A percentile compares a stretch with the other conserved stretches of the same genome.
Conservation (phyloP, 192 early-diverging fungal genomes). For the Pilobolus umbonatus region DNA sequence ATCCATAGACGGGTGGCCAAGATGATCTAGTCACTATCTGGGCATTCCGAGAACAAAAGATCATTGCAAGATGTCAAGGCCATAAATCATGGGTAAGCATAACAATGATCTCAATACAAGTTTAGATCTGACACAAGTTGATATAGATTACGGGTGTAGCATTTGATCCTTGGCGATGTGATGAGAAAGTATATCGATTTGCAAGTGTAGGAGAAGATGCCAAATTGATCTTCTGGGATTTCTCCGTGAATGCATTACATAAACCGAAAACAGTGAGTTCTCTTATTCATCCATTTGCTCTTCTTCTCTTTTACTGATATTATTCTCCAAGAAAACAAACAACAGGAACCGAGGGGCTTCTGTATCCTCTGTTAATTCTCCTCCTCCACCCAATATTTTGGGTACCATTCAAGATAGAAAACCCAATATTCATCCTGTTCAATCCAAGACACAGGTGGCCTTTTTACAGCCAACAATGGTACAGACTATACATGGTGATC, state of each 20-base stretch:
- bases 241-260: conserved; percentile 76
- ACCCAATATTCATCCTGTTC: conserved; percentile 25
- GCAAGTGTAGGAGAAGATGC: conserved; percentile 92
- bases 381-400: conserved; percentile 7
- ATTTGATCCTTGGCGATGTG: conserved; percentile 83
- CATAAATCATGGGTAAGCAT: conserved; percentile 79
- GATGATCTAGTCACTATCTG: conserved; percentile 92
- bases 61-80: conserved; percentile 87
- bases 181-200: conserved; percentile 80
- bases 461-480: conserved; percentile 33
- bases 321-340: neutral
- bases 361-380: conserved; percentile 22
- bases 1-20: conserved; percentile 72
- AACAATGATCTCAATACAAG: neutral
- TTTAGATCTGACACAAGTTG: neutral
- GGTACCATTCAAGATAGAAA: conserved; percentile 11
- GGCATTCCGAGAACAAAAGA: conserved; percentile 73
- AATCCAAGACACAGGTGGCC: conserved; percentile 31
- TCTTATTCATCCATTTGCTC: neutral
- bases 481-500: conserved; percentile 35
- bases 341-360: conserved; percentile 29
- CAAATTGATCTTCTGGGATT: conserved; percentile 88
- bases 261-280: conserved; percentile 63
- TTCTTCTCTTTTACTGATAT: neutral
- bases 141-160: conserved; percentile 55